Base-by-base conservation (phyloP, 1,284 basidiomycete genomes). In the Ceratobasidium sp. region DNA sequence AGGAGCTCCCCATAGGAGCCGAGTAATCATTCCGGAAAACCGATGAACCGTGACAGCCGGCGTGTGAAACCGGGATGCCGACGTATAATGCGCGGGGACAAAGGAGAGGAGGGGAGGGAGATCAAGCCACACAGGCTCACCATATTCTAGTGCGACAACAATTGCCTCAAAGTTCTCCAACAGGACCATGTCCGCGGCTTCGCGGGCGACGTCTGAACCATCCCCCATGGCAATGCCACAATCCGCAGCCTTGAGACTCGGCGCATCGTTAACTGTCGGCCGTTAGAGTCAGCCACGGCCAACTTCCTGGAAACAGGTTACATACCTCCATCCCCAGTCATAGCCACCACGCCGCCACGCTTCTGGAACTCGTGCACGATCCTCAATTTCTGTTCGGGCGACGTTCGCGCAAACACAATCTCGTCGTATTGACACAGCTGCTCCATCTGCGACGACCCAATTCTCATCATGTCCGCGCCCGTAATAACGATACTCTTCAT, bases 181-280 rank as follows among this genome's bases (percentile, higher is more conserved):
- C 5, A 91, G 82, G 77, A 91, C 90, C 90, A 92, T 91, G 80
- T 92, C 89, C 0, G 90, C 90, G 11, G 90, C 90, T 80, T 91
- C 90, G 79, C 91, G 91, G 0, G 90, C 90, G 17, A 91, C 90
- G 77, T 91, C 90, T 3, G 89, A 90, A 22, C 90, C 90, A 48
- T 91, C 88, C 77, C 90, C 90, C 90, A 92, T 92, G 0, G 91
- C 90, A 79, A 92, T 91, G 59, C 91, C 88, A 74, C 74, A 62
- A 47, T 89, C 88, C 22, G 89, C 88, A 45, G 86, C 84, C 79
- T 87, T 87, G 75, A 88, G 81, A 79, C 87, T 84, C 8, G 87
- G 87, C 4, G 85, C 84, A 78, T 89, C 88, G 80, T 92, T 92
- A 29, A 62, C 71, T 69, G 22, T 4, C 54, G 14, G 36, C 36